phyloP scores from a whole-genome alignment of 2,329 filamentous ascomycete genomes.

The Didymellaceae sp. region DNA sequence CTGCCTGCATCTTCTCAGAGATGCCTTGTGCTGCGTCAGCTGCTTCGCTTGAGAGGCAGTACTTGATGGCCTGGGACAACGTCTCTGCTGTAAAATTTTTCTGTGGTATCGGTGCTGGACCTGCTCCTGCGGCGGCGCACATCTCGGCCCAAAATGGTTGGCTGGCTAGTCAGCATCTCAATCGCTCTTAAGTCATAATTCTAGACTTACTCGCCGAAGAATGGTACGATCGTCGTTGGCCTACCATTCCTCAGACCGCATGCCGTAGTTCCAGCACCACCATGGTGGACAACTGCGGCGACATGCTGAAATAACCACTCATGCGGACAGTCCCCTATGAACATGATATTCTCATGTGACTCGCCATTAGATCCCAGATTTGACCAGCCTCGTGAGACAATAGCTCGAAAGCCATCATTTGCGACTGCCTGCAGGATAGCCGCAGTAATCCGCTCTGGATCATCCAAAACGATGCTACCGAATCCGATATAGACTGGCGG shows the following conservation, averaged over 20 bases:
- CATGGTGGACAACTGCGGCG: slow-evolving; percentile 81
- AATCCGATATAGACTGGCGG: slow-evolving; percentile 64
- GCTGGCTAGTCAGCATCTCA: not conserved
- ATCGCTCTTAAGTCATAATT: too few species aligned
- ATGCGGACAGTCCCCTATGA: slow-evolving; percentile 75
- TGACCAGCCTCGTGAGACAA: slow-evolving; percentile 59
- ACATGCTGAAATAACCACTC: slow-evolving; percentile 86
- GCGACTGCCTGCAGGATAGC: slow-evolving; percentile 58
- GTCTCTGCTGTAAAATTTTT: slow-evolving; percentile 27
- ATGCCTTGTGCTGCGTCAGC: slow-evolving; percentile 48
- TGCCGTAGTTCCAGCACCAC: slow-evolving; percentile 85
- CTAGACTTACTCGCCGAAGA: slow-evolving; percentile 56
- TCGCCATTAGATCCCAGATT: slow-evolving; percentile 44
- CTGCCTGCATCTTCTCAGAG: slow-evolving; percentile 50
- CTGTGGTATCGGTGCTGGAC: slow-evolving; percentile 34
- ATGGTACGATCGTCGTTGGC: slow-evolving; percentile 81
- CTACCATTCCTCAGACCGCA: slow-evolving; percentile 63
- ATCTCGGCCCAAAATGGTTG: slow-evolving; percentile 38
- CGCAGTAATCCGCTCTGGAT: slow-evolving; percentile 51
- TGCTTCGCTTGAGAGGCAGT: slow-evolving; percentile 51
- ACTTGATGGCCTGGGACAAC: slow-evolving; percentile 37
- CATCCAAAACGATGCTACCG: slow-evolving; percentile 62
- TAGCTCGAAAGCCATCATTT: slow-evolving; percentile 49
- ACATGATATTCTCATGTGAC: slow-evolving; percentile 45
- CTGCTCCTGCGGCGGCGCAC: slow-evolving; percentile 38